Evolutionary conservation across 306 rosid genomes (phyloP), one percentile per base, ranked within the genome.

Genomic region (Mimosa pudica): DNA sequence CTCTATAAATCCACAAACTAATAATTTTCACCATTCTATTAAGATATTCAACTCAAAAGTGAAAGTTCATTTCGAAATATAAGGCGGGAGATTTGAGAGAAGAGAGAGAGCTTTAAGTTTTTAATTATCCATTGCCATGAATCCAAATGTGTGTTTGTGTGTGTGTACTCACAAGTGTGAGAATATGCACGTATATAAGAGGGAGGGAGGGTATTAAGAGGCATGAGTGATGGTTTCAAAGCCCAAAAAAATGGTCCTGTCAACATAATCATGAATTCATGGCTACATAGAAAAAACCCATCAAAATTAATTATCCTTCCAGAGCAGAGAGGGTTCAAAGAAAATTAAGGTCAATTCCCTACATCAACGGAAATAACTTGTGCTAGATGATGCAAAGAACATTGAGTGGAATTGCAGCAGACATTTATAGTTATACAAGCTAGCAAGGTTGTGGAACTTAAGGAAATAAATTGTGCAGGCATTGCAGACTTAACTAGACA

Each of bases 291-390:
- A 41, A 35, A 51, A 47, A 48, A 70, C 46, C 55, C 55, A 51
- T 47, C 49, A 58, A 36, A 42, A 55, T 65, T 71, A 42, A 55
- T 65, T 76, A 76, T 47, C 67, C 49, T 47, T 52, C 72, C 68
- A 80, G 73, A 24, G 65, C 54, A 44, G 35, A 72, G 78, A 44
- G 3, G 38, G 48, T 36, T 52, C 67, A 45, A 35, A 80, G 58
- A 20, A 76, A 82, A 33, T 8, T 24, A 20, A 69, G 57, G 38
- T 32, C 38, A 20, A 70, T 46, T 70, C 74, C 74, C 55, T 70
- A 46, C 17, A 69, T 45, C 14, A 12, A 65, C 38, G 62, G 24
- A 73, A 33, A 20, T 57, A 36, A 66, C 7, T 33, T 62, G 44
- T 24, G 11, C 17, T 2, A 18, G n/a, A 4, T 33, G 74, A 18